phyloP scores from a whole-genome alignment of 441 rosid genomes.

The Pelargonium australe region DNA sequence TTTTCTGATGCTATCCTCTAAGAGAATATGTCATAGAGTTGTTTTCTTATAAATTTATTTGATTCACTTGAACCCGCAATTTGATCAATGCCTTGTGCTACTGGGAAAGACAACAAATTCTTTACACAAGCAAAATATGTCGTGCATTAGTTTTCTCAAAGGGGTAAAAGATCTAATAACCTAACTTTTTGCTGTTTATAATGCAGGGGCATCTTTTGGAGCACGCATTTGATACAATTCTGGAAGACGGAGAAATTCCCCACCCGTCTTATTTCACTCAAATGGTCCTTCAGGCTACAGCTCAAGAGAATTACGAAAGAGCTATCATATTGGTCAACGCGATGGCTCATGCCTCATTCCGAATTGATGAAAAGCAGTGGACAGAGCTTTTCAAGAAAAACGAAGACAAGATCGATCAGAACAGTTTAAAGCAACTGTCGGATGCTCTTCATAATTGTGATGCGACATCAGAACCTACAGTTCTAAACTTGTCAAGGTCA shows the following conservation, averaged over 20 bases:
- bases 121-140: too few relatives aligned
- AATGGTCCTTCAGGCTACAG: constrained; percentile 57
- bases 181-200: constrained; percentile 14
- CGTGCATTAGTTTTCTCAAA: too few relatives aligned
- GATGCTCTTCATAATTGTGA: constrained; percentile 40
- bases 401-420: constrained; percentile 32
- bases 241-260: constrained; percentile 85
- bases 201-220: constrained; percentile 67
- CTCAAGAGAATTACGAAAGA: constrained; percentile 48
- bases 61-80: too few relatives aligned
- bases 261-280: constrained; percentile 50
- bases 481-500: constrained; percentile 54
- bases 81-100: too few relatives aligned
- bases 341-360: constrained; percentile 65
- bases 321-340: constrained; percentile 48
- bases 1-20: too few relatives aligned
- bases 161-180: background rate
- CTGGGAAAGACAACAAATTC: too few relatives aligned
- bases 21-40: too few relatives aligned
- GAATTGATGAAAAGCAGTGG: constrained; percentile 73
- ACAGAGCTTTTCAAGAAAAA: constrained; percentile 41
- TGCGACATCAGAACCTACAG: constrained; percentile 46
- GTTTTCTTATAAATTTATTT: too few relatives aligned
- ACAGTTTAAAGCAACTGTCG: constrained; percentile 38
- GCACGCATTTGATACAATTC: constrained; percentile 66